Evolutionary conservation across 2,329 filamentous ascomycete genomes (phyloP).

Genomic region (Xylariaceae sp.): DNA sequence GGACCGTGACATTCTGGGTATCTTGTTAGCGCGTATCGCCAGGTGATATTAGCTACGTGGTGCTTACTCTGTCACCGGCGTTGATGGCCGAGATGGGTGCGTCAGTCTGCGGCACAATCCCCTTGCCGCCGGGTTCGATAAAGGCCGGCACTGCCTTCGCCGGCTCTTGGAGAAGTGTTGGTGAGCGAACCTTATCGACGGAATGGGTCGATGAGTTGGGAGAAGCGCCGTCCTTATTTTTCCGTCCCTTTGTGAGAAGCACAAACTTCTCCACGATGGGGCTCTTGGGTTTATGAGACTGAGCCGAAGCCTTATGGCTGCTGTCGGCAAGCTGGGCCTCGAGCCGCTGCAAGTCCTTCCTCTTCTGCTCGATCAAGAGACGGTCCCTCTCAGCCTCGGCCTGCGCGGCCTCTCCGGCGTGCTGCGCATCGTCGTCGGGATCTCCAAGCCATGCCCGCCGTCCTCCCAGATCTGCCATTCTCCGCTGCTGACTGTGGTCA

Average conservation of each 20-base stretch:
- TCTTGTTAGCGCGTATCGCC: slow-evolving; percentile 24
- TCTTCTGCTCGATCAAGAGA: slow-evolving; percentile 42
- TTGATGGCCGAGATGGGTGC: slow-evolving; percentile 77
- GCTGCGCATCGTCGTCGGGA: slow-evolving; percentile 22
- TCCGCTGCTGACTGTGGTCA: slow-evolving; percentile 14
- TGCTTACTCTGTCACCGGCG: slow-evolving; percentile 63
- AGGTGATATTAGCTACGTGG: too few relatives aligned
- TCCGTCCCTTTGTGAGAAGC: slow-evolving; percentile 35
- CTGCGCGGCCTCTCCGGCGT: slow-evolving; percentile 32
- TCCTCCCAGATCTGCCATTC: slow-evolving; percentile 12
- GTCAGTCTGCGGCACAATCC: slow-evolving; percentile 51
- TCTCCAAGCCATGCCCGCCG: slow-evolving; percentile 12
- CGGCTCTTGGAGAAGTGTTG: slow-evolving; percentile 10
- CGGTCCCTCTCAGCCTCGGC: slow-evolving; percentile 41
- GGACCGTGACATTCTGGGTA: slow-evolving; percentile 58
- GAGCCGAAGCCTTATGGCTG: slow-evolving; percentile 17
- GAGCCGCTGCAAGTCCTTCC: slow-evolving; percentile 38
- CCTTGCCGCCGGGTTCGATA: slow-evolving; percentile 38
- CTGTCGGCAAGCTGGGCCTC: slow-evolving; percentile 34
- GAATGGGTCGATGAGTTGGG: slow-evolving; percentile 24
- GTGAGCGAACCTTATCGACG: slow-evolving; percentile 21
- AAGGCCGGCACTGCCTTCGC: slow-evolving; percentile 17
- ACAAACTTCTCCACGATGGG: slow-evolving; percentile 42
- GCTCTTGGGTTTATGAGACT: slow-evolving; percentile 26
- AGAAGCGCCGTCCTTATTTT: slow-evolving; percentile 30